Conservation (phyloP, 2,329 filamentous ascomycete genomes). For the Coniella vitis region DNA sequence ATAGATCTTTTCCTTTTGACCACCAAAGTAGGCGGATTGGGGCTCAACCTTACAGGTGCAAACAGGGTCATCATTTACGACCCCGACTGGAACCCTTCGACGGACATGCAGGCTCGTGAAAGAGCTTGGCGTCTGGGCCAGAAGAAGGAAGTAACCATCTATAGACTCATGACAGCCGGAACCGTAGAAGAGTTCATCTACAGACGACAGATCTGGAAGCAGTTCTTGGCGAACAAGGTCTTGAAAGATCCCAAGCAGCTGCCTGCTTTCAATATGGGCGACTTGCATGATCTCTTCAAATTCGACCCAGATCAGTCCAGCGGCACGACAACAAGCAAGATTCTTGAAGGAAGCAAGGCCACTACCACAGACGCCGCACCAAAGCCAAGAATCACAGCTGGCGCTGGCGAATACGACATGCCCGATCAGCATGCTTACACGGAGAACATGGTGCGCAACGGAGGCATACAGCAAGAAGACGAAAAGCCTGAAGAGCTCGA, state of each 20-base stretch:
- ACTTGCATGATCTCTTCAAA: slow-evolving; percentile 87
- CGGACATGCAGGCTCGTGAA: slow-evolving; percentile 90
- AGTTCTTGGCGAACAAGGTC: slow-evolving; percentile 95
- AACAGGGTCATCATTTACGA: slow-evolving; percentile 97
- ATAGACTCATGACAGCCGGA: slow-evolving; percentile 93
- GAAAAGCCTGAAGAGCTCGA: slow-evolving; percentile 28
- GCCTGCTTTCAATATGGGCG: slow-evolving; percentile 81
- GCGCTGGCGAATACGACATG: slow-evolving; percentile 12
- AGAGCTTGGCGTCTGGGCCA: slow-evolving; percentile 93
- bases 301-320: slow-evolving; percentile 61
- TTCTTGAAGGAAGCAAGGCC: slow-evolving; percentile 86
- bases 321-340: slow-evolving; percentile 72
- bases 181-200: slow-evolving; percentile 99
- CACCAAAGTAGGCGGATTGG: slow-evolving; percentile 89
- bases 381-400: slow-evolving; percentile 11
- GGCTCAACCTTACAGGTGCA: slow-evolving; percentile 89
- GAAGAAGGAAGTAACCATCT: slow-evolving; percentile 91
- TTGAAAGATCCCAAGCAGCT: slow-evolving; percentile 89
- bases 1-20: slow-evolving; percentile 89
- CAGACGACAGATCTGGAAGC: slow-evolving; percentile 96
- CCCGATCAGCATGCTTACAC: slow-evolving; percentile 10
- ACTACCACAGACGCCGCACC: slow-evolving; percentile 26
- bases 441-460: slow-evolving; percentile 7
- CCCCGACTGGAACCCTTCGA: slow-evolving; percentile 97
- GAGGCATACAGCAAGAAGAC: slow-evolving; percentile 23